phyloP scores from a whole-genome alignment of 805 yeast genomes.

The Starmerella floricola region DNA sequence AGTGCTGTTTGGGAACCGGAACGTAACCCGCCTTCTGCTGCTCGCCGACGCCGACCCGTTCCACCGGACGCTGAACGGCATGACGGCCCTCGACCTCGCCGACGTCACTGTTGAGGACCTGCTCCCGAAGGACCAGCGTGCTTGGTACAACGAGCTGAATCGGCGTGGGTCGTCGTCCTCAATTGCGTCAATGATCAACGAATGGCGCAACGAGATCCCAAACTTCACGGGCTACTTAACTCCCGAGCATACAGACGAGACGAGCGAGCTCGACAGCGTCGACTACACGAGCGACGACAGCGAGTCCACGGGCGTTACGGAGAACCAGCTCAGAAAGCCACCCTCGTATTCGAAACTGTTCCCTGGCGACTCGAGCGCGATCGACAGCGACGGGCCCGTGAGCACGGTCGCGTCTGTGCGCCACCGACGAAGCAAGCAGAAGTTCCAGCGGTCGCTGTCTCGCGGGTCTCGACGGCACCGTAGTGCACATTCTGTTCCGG shows the following conservation, averaged over 20 bases:
- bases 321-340: conserved; percentile 10
- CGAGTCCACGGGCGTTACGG: background rate
- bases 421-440: too few species aligned
- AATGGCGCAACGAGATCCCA: conserved; percentile 7
- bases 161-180: conserved; percentile 23
- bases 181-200: conserved; percentile 10
- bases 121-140: conserved; percentile 23
- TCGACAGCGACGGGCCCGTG: too few species aligned
- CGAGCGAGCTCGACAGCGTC: background rate
- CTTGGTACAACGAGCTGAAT: conserved; percentile 22
- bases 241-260: background rate
- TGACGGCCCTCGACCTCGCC: conserved; percentile 31
- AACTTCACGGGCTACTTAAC: background rate
- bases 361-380: too few species aligned
- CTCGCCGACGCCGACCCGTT: conserved; percentile 25
- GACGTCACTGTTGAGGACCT: conserved; percentile 23
- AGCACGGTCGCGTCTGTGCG: too few species aligned
- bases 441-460: too few species aligned
- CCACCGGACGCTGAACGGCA: conserved; percentile 23
- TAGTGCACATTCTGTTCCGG: background rate
- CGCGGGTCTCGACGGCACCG: too few species aligned
- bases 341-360: conserved; percentile 14
- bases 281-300: background rate
- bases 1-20: conserved; percentile 58
- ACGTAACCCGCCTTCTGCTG: conserved; percentile 25